These are phyloP conservation scores for Phytopythium oedochilum DNA, from an alignment of 352 stramenopile species.

Conservation along the genomic window DNA sequence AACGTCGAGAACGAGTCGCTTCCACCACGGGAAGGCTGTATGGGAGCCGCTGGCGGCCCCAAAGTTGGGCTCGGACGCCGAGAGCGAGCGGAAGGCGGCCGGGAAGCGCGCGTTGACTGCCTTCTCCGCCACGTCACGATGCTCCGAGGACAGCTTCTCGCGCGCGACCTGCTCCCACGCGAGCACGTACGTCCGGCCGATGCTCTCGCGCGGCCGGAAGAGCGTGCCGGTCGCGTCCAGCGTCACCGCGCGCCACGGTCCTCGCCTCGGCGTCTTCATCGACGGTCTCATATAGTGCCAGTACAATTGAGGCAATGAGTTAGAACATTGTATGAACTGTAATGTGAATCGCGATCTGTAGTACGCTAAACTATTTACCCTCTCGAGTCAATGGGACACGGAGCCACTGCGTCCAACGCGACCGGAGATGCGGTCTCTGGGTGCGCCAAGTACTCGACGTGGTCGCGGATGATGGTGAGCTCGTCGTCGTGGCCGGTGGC, in stretches of 20 bases:
- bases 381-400: too few relatives aligned
- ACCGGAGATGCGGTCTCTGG: too few relatives aligned
- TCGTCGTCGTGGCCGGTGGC: not conserved
- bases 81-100: constrained; percentile 27
- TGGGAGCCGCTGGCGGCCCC: constrained; percentile 5
- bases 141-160: constrained; percentile 19
- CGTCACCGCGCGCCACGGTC: constrained; percentile 25
- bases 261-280: not conserved
- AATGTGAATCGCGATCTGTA: not conserved
- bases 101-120: constrained; percentile 34
- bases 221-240: constrained; percentile 77
- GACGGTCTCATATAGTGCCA: too few relatives aligned
- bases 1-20: constrained; percentile 36
- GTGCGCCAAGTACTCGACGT: not conserved
- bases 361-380: not conserved
- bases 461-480: not conserved
- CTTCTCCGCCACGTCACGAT: constrained; percentile 7
- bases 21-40: constrained; percentile 58
- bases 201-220: constrained; percentile 34
- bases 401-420: too few relatives aligned
- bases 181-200: constrained; percentile 44
- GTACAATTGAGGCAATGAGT: not conserved
- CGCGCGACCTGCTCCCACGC: constrained; percentile 31
- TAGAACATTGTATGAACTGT: not conserved
- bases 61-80: constrained; percentile 42